phyloP scores from a whole-genome alignment of 441 rosid species.

The Adansonia grandidieri region DNA sequence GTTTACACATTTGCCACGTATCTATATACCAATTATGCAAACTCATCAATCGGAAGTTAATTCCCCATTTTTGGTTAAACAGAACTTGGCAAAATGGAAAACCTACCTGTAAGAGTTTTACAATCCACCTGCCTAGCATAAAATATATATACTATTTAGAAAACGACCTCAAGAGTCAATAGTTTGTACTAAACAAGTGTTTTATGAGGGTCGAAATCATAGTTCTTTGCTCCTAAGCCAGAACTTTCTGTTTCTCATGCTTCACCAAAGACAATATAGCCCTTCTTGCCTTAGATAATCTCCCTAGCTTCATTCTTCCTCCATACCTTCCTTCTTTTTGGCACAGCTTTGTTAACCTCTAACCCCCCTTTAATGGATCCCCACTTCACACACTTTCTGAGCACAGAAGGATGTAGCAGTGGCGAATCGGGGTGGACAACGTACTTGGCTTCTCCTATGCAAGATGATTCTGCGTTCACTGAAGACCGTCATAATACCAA shows the following conservation, averaged over 20 bases:
- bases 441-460: slow-evolving; percentile 69
- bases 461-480: slow-evolving; percentile 52
- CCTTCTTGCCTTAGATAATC: neutral
- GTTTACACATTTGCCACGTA: neutral
- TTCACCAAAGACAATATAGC: no score
- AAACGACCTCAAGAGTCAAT: neutral
- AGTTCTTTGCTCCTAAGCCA: no score
- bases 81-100: neutral
- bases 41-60: neutral
- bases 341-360: neutral
- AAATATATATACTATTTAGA: neutral
- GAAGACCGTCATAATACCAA: slow-evolving; percentile 30
- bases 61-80: neutral
- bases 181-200: neutral
- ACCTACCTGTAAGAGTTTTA: neutral
- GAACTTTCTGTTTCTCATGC: no score
- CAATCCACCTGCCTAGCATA: neutral
- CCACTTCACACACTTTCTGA: slow-evolving; percentile 29
- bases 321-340: neutral
- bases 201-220: no score
- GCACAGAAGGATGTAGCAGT: slow-evolving; percentile 67
- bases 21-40: neutral
- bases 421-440: slow-evolving; percentile 90
- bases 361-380: slow-evolving; percentile 44
- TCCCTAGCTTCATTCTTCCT: neutral